Percentiles rank a stretch among this genome's conserved stretches.
Evolutionary conservation across 495 filamentous ascomycete species (phyloP).

Genomic region (Hypoxylon fuscum): DNA sequence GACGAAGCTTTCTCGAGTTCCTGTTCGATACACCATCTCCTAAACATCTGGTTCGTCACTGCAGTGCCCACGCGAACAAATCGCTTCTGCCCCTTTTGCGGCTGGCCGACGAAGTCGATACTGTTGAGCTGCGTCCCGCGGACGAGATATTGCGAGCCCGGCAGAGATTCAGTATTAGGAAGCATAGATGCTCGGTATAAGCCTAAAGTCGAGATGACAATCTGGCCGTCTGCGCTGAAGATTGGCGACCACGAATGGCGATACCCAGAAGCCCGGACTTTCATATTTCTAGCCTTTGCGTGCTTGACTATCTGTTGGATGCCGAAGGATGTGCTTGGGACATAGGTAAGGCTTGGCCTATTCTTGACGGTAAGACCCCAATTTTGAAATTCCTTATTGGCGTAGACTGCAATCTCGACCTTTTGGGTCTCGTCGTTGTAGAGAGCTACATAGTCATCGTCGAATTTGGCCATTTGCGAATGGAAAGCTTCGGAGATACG

Average conservation of each 20-base stretch:
- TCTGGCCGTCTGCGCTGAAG: conserved; percentile 55
- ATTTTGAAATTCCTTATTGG: conserved; percentile 52
- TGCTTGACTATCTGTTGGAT: conserved; percentile 56
- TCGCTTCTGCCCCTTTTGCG: conserved; percentile 37
- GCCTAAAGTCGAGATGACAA: conserved; percentile 61
- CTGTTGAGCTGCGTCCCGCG: conserved; percentile 50
- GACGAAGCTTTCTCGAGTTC: conserved; percentile 47
- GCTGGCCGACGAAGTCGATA: conserved; percentile 39
- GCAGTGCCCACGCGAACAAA: conserved; percentile 56
- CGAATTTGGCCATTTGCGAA: background rate
- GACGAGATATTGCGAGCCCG: conserved; percentile 37
- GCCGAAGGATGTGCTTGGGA: conserved; percentile 57
- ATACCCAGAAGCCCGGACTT: conserved; percentile 59
- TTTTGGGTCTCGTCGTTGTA: conserved; percentile 18
- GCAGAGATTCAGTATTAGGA: conserved; percentile 49
- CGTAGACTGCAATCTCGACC: conserved; percentile 23
- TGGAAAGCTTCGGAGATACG: background rate
- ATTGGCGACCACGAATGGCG: conserved; percentile 59
- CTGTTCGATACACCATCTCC: conserved; percentile 56
- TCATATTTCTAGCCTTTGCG: conserved; percentile 47
- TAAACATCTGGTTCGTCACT: conserved; percentile 60
- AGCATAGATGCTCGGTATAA: conserved; percentile 51
- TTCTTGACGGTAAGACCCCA: conserved; percentile 61
- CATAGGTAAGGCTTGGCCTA: conserved; percentile 53
- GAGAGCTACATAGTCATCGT: conserved; percentile 6